A percentile compares a stretch with the other conserved stretches of the same genome.
Conservation (phyloP, 495 filamentous ascomycete species). For the Penicillium diatomitis region DNA sequence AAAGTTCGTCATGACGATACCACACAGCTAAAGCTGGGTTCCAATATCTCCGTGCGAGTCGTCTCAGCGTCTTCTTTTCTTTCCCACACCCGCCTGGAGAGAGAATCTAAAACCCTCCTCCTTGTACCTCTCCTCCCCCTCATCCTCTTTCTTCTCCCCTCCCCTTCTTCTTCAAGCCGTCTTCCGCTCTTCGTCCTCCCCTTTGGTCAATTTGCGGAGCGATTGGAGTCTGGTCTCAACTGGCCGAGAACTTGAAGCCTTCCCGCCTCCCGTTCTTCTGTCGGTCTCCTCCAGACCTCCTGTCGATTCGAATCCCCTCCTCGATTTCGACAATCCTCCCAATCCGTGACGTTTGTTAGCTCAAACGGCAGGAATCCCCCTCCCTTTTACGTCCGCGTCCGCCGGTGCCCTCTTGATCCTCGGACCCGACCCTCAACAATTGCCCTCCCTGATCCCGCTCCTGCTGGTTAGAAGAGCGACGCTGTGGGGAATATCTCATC, state of each 20-base stretch:
- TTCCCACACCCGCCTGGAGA: slow-evolving; percentile 42
- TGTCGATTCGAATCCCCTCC: slow-evolving; percentile 39
- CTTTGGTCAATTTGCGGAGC: slow-evolving; percentile 46
- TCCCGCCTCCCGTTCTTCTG: slow-evolving; percentile 9
- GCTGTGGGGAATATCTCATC: slow-evolving; percentile 23
- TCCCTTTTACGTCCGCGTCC: slow-evolving; percentile 17
- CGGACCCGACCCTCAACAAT: slow-evolving; percentile 23
- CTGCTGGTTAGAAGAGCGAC: slow-evolving; percentile 41
- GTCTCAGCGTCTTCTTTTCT: slow-evolving; percentile 34
- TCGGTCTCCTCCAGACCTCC: slow-evolving; percentile 28
- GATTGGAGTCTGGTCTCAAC: slow-evolving; percentile 30
- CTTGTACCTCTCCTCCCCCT: slow-evolving; percentile 25
- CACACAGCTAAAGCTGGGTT: slow-evolving; percentile 18
- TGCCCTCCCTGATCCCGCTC: slow-evolving; percentile 34
- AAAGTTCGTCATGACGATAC: slow-evolving; percentile 19
- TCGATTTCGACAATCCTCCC: slow-evolving; percentile 31
- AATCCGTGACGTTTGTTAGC: slow-evolving; percentile 38
- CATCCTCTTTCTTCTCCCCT: slow-evolving; percentile 26
- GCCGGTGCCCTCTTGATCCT: slow-evolving; percentile 29
- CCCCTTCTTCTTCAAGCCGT: slow-evolving; percentile 29
- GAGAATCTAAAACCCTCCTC: slow-evolving; percentile 33
- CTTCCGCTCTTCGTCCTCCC: slow-evolving; percentile 46
- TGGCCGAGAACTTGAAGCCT: slow-evolving; percentile 21
- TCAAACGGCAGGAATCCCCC: slow-evolving; percentile 35
- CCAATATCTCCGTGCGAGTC: slow-evolving; percentile 25